Evolutionary conservation across 768 basidiomycete genomes (phyloP), one percentile per base, ranked within the genome.

Genomic region (Tephrocybe sp.): DNA sequence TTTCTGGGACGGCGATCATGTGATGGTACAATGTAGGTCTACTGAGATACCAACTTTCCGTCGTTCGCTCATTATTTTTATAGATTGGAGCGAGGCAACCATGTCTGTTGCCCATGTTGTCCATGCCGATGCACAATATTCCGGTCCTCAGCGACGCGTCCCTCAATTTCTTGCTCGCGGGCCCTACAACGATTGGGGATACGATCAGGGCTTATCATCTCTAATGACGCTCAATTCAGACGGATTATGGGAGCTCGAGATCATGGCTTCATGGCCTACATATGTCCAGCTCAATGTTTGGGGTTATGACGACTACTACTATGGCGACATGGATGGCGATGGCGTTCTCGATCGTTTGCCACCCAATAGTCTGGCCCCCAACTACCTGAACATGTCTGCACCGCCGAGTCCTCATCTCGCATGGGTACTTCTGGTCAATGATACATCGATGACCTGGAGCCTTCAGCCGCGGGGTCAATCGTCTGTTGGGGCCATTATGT

Each of bases 181-280:
- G 42, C 83, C 85, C 0, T 97, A 91, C 79, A 97, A 97, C 62
- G 69, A 78, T 32, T 97, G 92, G 92, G 94, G 94, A 49, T 93
- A 83, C 64, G 94, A 97, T 71, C 73, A 83, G 51, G 94, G 94
- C 60, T 79, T 92, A 38, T 57, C 80, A 0, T 78, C 88, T 35
- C 59, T 78, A 55, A 91, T 96, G 87, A 69, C 67, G 23, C 80
- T 83, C 51, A 77, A 77, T 42, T 67, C 71, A 6, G 77, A 90
- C 41, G 79, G 85, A 45, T 73, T 75, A 44, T 96, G 93, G 92
- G 84, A 90, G 55, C 76, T 94, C 41, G 87, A 92, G 66, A 85
- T 96, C 63, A 93, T 92, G 86, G 80, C 89, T 30, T 72, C 79
- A 10, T 97, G 94, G 94, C 94, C 94, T 5, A 86, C 89, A 1